A percentile compares a stretch with the other conserved stretches of the same genome.
These are phyloP conservation scores for Colletotrichum tropicale DNA, from an alignment of 2,329 filamentous ascomycete species.

Conservation along the genomic window DNA sequence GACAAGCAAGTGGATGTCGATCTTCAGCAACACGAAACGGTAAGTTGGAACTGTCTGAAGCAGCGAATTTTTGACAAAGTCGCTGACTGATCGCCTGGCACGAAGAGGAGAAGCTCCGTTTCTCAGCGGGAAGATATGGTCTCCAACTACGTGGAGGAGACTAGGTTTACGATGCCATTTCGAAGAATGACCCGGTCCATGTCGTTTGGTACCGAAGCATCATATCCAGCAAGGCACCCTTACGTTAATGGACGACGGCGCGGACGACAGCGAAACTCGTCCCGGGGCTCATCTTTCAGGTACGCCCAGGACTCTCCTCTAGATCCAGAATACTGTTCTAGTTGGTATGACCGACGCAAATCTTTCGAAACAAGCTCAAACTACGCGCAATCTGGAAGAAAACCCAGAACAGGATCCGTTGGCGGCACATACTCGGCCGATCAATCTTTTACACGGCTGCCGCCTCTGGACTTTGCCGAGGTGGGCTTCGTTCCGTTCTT, in stretches of 20 bases:
- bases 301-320: neutral
- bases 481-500: neutral
- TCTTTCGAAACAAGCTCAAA: neutral
- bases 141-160: neutral
- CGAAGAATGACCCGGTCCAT: neutral
- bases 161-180: neutral
- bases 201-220: neutral
- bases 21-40: neutral
- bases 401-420: neutral
- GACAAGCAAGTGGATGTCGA: neutral
- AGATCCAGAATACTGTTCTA: neutral
- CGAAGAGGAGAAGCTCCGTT: neutral
- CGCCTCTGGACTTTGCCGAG: neutral
- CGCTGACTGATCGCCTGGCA: neutral
- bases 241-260: neutral
- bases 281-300: neutral
- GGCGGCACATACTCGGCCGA: neutral
- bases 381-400: neutral
- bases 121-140: neutral
- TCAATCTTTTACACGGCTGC: neutral
- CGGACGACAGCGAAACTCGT: neutral
- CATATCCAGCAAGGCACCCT: neutral
- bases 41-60: neutral
- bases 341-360: neutral
- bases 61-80: neutral